Conservation (phyloP, 78 protist genomes). For the Emiliania huxleyi region DNA sequence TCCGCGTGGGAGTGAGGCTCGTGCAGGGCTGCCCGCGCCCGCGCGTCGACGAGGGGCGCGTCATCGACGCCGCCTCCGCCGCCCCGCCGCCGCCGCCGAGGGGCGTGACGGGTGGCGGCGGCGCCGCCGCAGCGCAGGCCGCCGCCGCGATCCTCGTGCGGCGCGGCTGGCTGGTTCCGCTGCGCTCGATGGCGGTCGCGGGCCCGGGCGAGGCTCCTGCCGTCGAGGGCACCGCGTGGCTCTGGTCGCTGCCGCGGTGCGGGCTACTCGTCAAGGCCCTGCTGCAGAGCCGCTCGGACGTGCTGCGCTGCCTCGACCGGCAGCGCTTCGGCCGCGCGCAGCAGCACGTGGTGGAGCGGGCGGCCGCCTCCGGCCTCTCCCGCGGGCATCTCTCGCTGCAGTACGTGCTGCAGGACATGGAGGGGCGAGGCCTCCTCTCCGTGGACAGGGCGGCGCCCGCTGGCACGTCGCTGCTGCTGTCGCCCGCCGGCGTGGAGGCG, state of each 20-base stretch:
- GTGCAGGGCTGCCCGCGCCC: neutral
- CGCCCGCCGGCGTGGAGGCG: neutral
- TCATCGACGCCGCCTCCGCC: neutral
- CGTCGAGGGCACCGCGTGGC: neutral
- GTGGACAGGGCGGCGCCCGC: neutral
- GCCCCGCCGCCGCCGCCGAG: neutral
- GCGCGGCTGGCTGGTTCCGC: neutral
- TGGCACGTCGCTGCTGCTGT: neutral
- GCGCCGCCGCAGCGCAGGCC: neutral
- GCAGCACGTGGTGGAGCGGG: neutral
- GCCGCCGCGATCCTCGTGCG: neutral
- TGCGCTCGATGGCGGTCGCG: neutral
- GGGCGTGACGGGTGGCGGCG: neutral
- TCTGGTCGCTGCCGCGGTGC: neutral
- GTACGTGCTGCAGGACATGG: neutral
- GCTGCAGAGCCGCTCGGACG: neutral
- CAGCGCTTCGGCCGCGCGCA: neutral
- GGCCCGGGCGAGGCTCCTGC: neutral
- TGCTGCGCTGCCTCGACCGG: neutral
- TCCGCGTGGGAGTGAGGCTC: neutral
- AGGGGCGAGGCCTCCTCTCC: neutral
- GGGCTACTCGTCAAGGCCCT: neutral
- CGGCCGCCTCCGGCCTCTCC: neutral
- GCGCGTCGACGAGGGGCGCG: neutral
- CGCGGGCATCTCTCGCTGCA: neutral